Evolutionary conservation across 176 grass and related monocot species (phyloP), one percentile per base, ranked within the genome.

Genomic region (Dactylis glomerata): DNA sequence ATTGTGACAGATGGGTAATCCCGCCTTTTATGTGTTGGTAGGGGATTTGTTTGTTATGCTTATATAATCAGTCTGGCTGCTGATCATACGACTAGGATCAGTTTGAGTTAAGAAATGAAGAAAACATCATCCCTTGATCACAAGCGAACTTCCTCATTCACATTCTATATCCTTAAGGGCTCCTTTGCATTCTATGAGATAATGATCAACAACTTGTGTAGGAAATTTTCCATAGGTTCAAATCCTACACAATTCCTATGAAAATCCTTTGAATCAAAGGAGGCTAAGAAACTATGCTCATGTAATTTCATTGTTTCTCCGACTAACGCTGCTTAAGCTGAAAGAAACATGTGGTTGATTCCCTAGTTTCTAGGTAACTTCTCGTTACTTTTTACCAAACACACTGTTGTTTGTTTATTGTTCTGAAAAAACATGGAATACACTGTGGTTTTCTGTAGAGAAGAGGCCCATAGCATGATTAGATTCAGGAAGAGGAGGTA

Each of bases 401-500:
- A 65, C 62, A 65, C 15, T 62, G 58, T 63, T 26, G 59, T 32
- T 64, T 36, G 31, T 34, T 67, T 67, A 34, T 37, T 36, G 8
- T 22, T 17, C 62, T 78, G 50, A 45, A 32, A 4, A 67, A 36
- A 67, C 7, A 66, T 4, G 3, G 52, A 26, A 8, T 22, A 30
- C 57, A 64, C 30, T 51, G 70, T 65, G 41, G 16, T 33, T 83
- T 41, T 11, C 31, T 72, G 52, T 42, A 70, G 71, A 47, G 56
- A 31, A 68, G 14, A 49, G 27, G 71, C 36, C 85, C 26, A 64
- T 64, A 8, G 61, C 67, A 90, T 80, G 89, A 87, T 91, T 87
- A 84, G 85, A 84, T 87, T 91, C 76, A 44, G 75, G 9, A 76
- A 51, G 42, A 59, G 58, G 37, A 79, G 45, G 45, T 46, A 83